Evolutionary conservation across 2,329 filamentous ascomycete species (phyloP).

Genomic region (Phyllosticta citrichinensis): DNA sequence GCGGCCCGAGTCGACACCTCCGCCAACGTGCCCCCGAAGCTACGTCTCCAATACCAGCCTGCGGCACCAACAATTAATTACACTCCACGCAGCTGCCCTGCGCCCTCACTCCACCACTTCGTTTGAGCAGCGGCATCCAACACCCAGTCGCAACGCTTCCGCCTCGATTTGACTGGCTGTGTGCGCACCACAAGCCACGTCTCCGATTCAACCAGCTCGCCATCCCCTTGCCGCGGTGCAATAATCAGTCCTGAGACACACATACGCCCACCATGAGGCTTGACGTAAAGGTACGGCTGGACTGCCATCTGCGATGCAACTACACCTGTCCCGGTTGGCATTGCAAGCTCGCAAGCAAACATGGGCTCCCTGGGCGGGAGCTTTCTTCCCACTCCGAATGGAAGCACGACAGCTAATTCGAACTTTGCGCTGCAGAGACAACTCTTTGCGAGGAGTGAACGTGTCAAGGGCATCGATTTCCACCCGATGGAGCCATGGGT

Average conservation of each 20-base stretch:
- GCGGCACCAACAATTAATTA: background rate
- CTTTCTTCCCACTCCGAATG: background rate
- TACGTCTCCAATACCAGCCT: background rate
- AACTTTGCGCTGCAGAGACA: constrained; percentile 51
- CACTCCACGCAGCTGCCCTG: constrained; percentile 1
- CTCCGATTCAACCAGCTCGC: constrained; percentile 18
- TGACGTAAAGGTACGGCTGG: constrained; percentile 33
- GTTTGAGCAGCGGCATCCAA: background rate
- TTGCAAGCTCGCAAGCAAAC: background rate
- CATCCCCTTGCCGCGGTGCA: constrained; percentile 19
- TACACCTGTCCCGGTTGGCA: background rate
- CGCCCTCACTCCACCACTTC: background rate
- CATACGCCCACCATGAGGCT: constrained; percentile 29
- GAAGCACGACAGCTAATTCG: constrained; percentile 27
- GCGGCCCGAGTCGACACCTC: background rate
- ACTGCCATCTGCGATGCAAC: background rate
- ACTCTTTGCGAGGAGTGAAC: constrained; percentile 81
- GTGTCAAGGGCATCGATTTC: constrained; percentile 90
- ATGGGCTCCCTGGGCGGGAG: background rate
- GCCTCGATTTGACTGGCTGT: constrained; percentile 21
- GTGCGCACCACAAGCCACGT: constrained; percentile 26
- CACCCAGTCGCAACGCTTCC: background rate
- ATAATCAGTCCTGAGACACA: constrained; percentile 14
- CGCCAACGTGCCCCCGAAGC: background rate
- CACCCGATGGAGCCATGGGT: constrained; percentile 95